phyloP scores from a whole-genome alignment of 495 filamentous ascomycete genomes.

The Daldinia decipiens region DNA sequence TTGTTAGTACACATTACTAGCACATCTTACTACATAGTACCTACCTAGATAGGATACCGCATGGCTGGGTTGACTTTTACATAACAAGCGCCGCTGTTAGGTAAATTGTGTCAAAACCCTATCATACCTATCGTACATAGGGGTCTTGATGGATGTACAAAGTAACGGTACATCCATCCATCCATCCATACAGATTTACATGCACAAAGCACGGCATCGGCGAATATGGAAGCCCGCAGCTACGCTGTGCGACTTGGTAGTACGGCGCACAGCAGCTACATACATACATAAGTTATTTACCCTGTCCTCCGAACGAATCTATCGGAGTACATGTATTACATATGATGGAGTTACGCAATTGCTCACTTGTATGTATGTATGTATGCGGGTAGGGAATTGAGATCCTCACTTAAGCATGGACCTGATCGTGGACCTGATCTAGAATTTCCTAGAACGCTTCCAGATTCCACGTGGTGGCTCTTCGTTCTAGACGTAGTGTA shows the following conservation, averaged over 20 bases:
- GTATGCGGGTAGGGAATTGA: background rate
- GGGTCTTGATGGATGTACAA: slow-evolving; percentile 12
- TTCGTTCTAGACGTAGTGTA: slow-evolving; percentile 2
- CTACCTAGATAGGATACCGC: background rate
- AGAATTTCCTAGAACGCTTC: background rate
- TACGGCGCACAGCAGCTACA: slow-evolving; percentile 37
- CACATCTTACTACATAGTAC: slow-evolving; percentile 4
- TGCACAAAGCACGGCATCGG: slow-evolving; percentile 30
- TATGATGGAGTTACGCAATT: no score
- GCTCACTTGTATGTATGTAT: background rate
- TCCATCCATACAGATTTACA: slow-evolving; percentile 2
- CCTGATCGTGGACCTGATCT: background rate
- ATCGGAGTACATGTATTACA: background rate
- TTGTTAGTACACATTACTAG: background rate
- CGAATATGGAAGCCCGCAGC: slow-evolving; percentile 35
- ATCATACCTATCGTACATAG: slow-evolving; percentile 7
- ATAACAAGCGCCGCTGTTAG: background rate
- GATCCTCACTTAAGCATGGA: background rate
- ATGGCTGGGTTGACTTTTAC: background rate
- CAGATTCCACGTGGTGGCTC: slow-evolving; percentile 8
- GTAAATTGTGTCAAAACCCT: background rate
- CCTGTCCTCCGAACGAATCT: background rate
- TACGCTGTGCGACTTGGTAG: slow-evolving; percentile 38
- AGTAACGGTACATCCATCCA: background rate
- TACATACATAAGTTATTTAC: no score